phyloP scores from a whole-genome alignment of 768 basidiomycete genomes.

The Russula earlei region DNA sequence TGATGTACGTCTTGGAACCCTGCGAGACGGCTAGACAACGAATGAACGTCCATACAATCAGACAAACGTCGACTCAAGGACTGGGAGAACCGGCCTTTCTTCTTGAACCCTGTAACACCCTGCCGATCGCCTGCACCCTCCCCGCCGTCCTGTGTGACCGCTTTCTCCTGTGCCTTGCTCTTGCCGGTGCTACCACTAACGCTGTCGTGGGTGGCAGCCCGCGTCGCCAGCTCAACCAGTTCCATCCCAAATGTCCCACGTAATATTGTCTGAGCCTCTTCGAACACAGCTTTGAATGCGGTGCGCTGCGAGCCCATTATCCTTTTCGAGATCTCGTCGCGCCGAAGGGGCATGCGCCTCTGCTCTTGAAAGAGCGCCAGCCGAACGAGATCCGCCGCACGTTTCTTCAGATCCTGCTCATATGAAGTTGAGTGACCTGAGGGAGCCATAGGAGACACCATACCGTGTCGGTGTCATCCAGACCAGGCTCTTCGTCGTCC shows the following conservation, averaged over 20 bases:
- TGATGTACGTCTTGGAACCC: slow-evolving; percentile 73
- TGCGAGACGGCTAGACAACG: slow-evolving; percentile 36
- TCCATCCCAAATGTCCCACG: slow-evolving; percentile 72
- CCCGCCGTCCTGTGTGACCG: slow-evolving; percentile 5
- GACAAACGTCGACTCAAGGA: not conserved
- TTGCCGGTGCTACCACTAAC: slow-evolving; percentile 27
- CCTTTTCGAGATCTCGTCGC: slow-evolving; percentile 87
- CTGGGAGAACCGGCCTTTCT: slow-evolving; percentile 37
- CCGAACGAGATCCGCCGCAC: slow-evolving; percentile 64
- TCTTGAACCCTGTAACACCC: slow-evolving; percentile 43
- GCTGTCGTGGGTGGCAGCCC: slow-evolving; percentile 45
- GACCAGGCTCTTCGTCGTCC: slow-evolving; percentile 29
- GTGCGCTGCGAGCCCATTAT: slow-evolving; percentile 43
- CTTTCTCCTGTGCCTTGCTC: slow-evolving; percentile 34
- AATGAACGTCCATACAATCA: not conserved
- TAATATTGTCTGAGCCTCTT: slow-evolving; percentile 54
- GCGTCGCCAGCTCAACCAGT: slow-evolving; percentile 64
- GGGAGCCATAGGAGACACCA: not conserved
- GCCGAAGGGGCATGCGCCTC: slow-evolving; percentile 50
- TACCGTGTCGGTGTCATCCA: slow-evolving; percentile 13
- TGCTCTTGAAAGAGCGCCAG: slow-evolving; percentile 78
- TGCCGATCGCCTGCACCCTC: slow-evolving; percentile 9
- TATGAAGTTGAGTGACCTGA: not conserved
- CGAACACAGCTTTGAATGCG: slow-evolving; percentile 57
- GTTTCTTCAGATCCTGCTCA: slow-evolving; percentile 52